Evolutionary conservation across 129 eudicot genomes (phyloP).

Genomic region (Artemisia tridentata): DNA sequence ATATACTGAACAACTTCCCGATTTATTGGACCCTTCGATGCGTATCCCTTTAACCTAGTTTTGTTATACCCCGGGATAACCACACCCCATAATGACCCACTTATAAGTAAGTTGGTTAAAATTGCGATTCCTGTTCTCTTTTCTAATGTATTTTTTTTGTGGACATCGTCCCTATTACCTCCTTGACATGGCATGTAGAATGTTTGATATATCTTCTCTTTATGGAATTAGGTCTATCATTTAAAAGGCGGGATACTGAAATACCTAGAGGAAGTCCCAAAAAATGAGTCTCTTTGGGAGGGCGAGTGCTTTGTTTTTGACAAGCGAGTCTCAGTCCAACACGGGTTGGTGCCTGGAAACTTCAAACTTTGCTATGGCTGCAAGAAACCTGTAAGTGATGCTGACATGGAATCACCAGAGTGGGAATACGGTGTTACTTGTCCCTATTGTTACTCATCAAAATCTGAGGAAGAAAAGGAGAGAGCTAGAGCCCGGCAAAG

Average conservation of each 20-base stretch:
- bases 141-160: not conserved
- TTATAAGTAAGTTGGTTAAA: too few species aligned
- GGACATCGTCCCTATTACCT: not conserved
- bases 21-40: too few species aligned
- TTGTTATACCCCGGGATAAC: too few species aligned
- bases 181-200: not conserved
- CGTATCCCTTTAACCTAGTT: too few species aligned
- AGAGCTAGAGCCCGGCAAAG: slow-evolving; percentile 91
- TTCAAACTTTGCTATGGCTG: slow-evolving; percentile 95
- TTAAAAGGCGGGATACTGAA: slow-evolving; percentile 87
- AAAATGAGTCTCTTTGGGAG: slow-evolving; percentile 77
- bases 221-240: slow-evolving; percentile 65
- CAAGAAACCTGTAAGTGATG: slow-evolving; percentile 84
- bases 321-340: slow-evolving; percentile 88
- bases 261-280: slow-evolving; percentile 85
- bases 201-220: slow-evolving; percentile 1
- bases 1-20: too few species aligned
- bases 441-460: slow-evolving; percentile 66
- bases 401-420: slow-evolving; percentile 81
- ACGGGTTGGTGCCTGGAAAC: slow-evolving; percentile 79
- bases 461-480: slow-evolving; percentile 93
- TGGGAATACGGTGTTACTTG: slow-evolving; percentile 84
- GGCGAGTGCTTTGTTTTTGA: slow-evolving; percentile 98
- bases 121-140: too few species aligned
- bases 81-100: too few species aligned